A percentile compares a stretch with the other conserved stretches of the same genome.
These are phyloP conservation scores for Pleurotus ostreatus DNA, from an alignment of 768 basidiomycete species.

Conservation along the genomic window DNA sequence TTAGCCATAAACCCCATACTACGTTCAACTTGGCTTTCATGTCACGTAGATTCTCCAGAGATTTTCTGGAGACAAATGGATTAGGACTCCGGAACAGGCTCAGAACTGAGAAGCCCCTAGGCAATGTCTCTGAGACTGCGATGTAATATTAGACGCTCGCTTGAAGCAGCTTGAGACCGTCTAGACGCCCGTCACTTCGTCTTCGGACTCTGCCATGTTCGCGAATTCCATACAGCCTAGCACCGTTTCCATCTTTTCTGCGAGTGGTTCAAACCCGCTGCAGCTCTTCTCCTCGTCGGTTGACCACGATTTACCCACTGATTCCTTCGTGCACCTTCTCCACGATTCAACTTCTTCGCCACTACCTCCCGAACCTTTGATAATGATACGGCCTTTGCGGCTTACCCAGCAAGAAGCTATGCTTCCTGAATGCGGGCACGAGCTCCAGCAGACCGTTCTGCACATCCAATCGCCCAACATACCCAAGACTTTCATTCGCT, in stretches of 20 bases:
- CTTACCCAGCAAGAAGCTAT: slow-evolving; percentile 16
- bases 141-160: too few species aligned
- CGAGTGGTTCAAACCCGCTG: slow-evolving; percentile 61
- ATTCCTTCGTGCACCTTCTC: slow-evolving; percentile 64
- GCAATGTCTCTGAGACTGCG: too few species aligned
- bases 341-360: slow-evolving; percentile 55
- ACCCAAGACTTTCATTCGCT: slow-evolving; percentile 62
- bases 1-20: too few species aligned
- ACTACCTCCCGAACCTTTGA: slow-evolving; percentile 39
- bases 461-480: slow-evolving; percentile 79
- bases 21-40: too few species aligned
- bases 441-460: slow-evolving; percentile 63
- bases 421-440: slow-evolving; percentile 20
- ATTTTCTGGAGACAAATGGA: too few species aligned
- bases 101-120: too few species aligned
- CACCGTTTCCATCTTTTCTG: slow-evolving; percentile 71
- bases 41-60: too few species aligned
- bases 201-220: slow-evolving; percentile 39
- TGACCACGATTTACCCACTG: slow-evolving; percentile 49
- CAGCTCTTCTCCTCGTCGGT: slow-evolving; percentile 44
- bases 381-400: slow-evolving; percentile 39
- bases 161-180: too few species aligned
- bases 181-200: too few species aligned
- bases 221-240: slow-evolving; percentile 54
- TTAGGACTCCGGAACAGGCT: too few species aligned